These are phyloP conservation scores for Trametes polyzona DNA, from an alignment of 1,284 basidiomycete species.

Conservation along the genomic window DNA sequence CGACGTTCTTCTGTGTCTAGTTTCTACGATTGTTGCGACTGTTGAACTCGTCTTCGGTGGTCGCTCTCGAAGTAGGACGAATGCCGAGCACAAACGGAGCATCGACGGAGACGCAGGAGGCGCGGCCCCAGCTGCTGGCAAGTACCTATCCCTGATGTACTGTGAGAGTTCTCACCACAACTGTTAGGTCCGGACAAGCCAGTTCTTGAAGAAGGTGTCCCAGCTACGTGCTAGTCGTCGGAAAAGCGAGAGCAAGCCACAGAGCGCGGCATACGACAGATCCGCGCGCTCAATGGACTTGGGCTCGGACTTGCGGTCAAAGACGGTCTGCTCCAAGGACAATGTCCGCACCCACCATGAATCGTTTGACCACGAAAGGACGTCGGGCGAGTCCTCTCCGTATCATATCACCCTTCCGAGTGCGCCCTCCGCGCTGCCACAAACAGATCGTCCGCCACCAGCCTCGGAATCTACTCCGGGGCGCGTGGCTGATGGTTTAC, in stretches of 20 bases:
- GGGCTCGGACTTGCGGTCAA: conserved; percentile 25
- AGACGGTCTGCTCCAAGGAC: conserved; percentile 22
- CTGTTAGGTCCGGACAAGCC: conserved; percentile 29
- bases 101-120: conserved; percentile 21
- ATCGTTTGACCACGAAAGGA: conserved; percentile 22
- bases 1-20: not conserved
- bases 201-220: conserved; percentile 33
- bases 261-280: conserved; percentile 16
- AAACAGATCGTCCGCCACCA: conserved; percentile 73
- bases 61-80: not conserved
- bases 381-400: conserved; percentile 20
- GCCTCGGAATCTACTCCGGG: conserved; percentile 60
- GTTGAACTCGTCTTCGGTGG: not conserved
- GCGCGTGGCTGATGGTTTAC: conserved; percentile 44
- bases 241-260: conserved; percentile 21
- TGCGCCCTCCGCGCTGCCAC: conserved; percentile 27
- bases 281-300: conserved; percentile 30
- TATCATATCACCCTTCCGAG: conserved; percentile 14
- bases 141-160: conserved; percentile 6
- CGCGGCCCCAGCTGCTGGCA: conserved; percentile 27
- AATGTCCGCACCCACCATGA: conserved; percentile 23
- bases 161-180: conserved; percentile 13
- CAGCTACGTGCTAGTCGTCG: conserved; percentile 22
- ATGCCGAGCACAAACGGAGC: conserved; percentile 18
- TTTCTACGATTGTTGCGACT: not conserved